Conservation (phyloP, 305 asterid genomes). For the Plantago rigida region DNA sequence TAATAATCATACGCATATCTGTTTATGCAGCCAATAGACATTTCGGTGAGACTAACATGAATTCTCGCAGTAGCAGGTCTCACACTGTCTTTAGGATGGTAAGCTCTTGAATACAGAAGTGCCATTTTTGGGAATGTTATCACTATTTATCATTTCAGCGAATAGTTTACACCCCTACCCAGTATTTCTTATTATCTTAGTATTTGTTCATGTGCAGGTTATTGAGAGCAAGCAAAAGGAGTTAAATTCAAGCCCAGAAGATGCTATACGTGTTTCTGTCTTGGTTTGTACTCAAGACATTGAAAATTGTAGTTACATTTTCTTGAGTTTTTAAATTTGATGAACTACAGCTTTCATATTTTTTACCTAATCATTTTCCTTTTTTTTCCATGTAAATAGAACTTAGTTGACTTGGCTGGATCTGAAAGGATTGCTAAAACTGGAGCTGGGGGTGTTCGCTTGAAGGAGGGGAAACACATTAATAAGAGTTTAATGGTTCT, state of each 20-base stretch:
- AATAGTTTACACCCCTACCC: conserved; percentile 8
- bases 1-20: conserved; percentile 12
- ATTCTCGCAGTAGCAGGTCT: conserved; percentile 90
- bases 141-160: conserved; percentile 12
- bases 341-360: neutral
- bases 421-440: conserved; percentile 94
- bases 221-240: conserved; percentile 85
- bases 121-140: conserved; percentile 6
- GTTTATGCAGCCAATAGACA: conserved; percentile 71
- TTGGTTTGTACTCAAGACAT: conserved; percentile 50
- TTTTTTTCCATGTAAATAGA: conserved; percentile 33
- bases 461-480: conserved; percentile 95
- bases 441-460: conserved; percentile 93
- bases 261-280: conserved; percentile 84
- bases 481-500: conserved; percentile 96
- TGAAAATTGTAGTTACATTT: neutral
- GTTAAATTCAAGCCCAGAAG: conserved; percentile 48
- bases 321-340: neutral
- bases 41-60: conserved; percentile 97
- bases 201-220: conserved; percentile 45
- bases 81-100: conserved; percentile 98
- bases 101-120: conserved; percentile 24
- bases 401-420: conserved; percentile 91
- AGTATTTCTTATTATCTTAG: conserved; percentile 11
- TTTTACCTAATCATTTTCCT: neutral